Evolutionary conservation across 2,329 filamentous ascomycete genomes (phyloP).

Genomic region (Ophiosphaerella narmari): DNA sequence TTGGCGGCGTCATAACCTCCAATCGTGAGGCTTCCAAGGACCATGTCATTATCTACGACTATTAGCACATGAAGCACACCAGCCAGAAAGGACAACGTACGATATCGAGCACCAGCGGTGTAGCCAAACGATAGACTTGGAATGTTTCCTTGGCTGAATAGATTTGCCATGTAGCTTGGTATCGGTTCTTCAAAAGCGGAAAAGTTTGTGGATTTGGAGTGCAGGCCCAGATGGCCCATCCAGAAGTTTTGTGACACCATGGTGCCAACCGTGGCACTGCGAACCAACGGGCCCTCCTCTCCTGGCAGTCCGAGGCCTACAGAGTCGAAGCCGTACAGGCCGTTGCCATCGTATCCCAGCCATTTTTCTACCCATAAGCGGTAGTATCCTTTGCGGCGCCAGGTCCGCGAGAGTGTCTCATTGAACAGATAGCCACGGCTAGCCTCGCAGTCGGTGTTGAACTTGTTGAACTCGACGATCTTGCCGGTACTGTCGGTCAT

Average conservation of each 20-base stretch:
- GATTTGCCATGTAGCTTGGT: constrained; percentile 57
- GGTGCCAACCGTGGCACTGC: constrained; percentile 50
- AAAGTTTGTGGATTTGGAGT: constrained; percentile 57
- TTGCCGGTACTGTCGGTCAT: constrained; percentile 52
- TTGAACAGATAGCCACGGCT: constrained; percentile 66
- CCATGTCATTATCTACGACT: constrained; percentile 36
- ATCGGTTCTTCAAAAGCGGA: constrained; percentile 58
- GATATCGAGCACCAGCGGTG: constrained; percentile 75
- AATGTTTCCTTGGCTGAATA: constrained; percentile 62
- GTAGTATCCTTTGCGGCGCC: constrained; percentile 64
- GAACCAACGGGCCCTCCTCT: constrained; percentile 47
- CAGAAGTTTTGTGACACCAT: constrained; percentile 49
- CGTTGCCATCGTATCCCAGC: constrained; percentile 64
- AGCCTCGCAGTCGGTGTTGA: constrained; percentile 52
- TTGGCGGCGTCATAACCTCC: constrained; percentile 71
- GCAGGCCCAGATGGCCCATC: constrained; percentile 55
- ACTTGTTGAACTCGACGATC: constrained; percentile 21
- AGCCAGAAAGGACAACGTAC: constrained; percentile 48
- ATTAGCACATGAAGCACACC: constrained; percentile 3
- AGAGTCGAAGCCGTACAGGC: constrained; percentile 64
- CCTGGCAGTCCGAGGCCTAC: constrained; percentile 49
- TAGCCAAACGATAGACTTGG: constrained; percentile 76
- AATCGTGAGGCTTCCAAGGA: constrained; percentile 61
- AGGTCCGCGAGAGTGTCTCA: constrained; percentile 59
- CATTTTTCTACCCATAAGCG: constrained; percentile 62